Conservation (phyloP, 2,329 filamentous ascomycete genomes). For the Colletotrichum sp. region DNA sequence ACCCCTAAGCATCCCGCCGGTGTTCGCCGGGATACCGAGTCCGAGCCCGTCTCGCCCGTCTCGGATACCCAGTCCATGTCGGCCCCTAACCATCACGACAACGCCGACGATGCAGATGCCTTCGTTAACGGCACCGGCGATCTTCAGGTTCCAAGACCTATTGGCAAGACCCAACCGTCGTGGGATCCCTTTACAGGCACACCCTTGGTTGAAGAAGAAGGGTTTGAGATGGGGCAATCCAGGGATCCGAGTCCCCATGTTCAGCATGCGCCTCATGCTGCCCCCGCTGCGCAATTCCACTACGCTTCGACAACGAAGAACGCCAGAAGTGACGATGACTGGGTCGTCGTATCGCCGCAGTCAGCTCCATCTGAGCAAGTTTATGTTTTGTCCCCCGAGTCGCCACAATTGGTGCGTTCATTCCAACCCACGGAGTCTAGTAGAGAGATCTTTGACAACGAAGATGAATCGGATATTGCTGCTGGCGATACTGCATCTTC, state of each 20-base stretch:
- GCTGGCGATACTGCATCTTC: not conserved
- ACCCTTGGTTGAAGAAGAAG: slow-evolving; percentile 41
- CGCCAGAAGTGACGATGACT: slow-evolving; percentile 28
- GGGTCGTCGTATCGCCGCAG: slow-evolving; percentile 34
- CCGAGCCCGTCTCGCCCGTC: slow-evolving; percentile 36
- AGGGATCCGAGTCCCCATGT: slow-evolving; percentile 13
- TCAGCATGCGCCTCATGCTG: not conserved
- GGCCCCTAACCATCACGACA: slow-evolving; percentile 3
- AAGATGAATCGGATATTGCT: not conserved
- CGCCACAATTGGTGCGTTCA: not conserved
- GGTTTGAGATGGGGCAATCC: slow-evolving; percentile 30
- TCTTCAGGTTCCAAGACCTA: slow-evolving; percentile 30
- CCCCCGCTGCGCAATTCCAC: not conserved
- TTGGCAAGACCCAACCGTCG: slow-evolving; percentile 37
- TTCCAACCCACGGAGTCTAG: not conserved
- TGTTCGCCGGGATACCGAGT: slow-evolving; percentile 23
- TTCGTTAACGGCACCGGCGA: not conserved
- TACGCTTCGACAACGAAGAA: not conserved
- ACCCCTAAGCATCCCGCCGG: slow-evolving; percentile 23
- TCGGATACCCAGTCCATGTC: slow-evolving; percentile 30
- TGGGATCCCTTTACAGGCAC: slow-evolving; percentile 38
- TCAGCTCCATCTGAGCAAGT: slow-evolving; percentile 25
- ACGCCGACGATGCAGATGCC: slow-evolving; percentile 14
- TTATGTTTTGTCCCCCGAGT: slow-evolving; percentile 27
- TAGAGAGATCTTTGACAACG: not conserved